Base-by-base conservation (phyloP, 495 filamentous ascomycete genomes). In the Pseudomonodictys pantanalensis region DNA sequence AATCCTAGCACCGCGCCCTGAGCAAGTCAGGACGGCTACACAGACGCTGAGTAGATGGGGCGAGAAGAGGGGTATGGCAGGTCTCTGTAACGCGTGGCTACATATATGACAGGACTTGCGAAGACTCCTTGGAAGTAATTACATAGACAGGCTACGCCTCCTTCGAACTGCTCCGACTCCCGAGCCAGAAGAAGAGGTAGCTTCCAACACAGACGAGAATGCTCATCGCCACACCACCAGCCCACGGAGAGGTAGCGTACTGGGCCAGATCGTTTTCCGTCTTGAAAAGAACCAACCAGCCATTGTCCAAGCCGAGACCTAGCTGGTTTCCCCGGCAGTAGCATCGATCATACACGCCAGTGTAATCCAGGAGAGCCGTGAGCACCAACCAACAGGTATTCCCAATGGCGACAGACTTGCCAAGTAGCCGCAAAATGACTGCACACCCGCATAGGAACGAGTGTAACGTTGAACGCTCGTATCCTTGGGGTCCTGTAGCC, bases 241-340 rank as follows among this genome's bases (percentile, higher is more conserved):
- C 59, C 64, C 64, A 62, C 4, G 53, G 42, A 12, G 43, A 29
- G 18, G 52, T 53, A 12, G 64, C 64, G 43, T 45, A 57, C 24
- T 53, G 22, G 8, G 42, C 47, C 20, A 67, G 42, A 45, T 62
- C 64, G 33, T 52, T 22, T 2, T 62, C 53, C 33, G 47, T 58
- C 48, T 67, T 67, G 44, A 67, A 67, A 22, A 67, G 52, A 35
- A 67, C 64, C 22, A 67, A n/a, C 64, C 64, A 67, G 1, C 59
- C 59, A 2, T 54, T 49, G 1, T 44, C 49, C 46, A 52, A 23
- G 8, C 59, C 58, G 25, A 67, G 42, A 6, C 58, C 47, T 1
- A 35, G 41, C 35, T 53, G 18, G 29, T 67, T 58, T 17, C 58
- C 59, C 28, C 46, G 54, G 54, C 64, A 67, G 44, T 62, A 67